phyloP scores from a whole-genome alignment of 305 asterid species.

The Fraxinus sp. region DNA sequence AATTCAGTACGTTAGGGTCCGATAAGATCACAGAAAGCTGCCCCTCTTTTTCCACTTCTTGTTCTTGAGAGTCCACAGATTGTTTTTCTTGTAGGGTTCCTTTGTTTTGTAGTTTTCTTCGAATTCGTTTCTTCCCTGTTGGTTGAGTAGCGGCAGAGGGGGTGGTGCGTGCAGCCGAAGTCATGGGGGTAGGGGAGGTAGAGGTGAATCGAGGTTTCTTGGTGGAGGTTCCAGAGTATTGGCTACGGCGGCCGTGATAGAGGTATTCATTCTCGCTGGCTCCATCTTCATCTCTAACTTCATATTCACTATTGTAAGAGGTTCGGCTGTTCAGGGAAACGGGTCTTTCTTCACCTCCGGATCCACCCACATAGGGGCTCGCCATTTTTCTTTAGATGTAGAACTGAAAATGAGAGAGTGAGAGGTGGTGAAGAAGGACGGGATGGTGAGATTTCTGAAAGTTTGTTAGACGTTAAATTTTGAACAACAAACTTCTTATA shows the following conservation, averaged over 20 bases:
- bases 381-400: not conserved
- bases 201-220: slow-evolving; percentile 10
- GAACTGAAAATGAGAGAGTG: not conserved
- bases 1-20: slow-evolving; percentile 51
- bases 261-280: not conserved
- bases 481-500: no score
- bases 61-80: slow-evolving; percentile 5
- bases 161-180: not conserved
- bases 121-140: not conserved
- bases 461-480: not conserved
- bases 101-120: not conserved
- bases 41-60: slow-evolving; percentile 13
- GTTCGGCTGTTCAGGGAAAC: not conserved
- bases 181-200: not conserved
- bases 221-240: not conserved
- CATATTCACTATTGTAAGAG: not conserved
- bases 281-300: not conserved
- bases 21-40: slow-evolving; percentile 27
- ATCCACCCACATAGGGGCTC: not conserved
- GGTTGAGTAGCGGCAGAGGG: slow-evolving; percentile 9
- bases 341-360: not conserved
- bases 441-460: not conserved
- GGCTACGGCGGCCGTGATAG: not conserved
- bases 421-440: not conserved
- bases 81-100: not conserved